Percentiles rank a stretch among this genome's conserved stretches.
These are phyloP conservation scores for Phaeoacremonium minimum DNA, from an alignment of 2,329 filamentous ascomycete genomes.

Conservation along the genomic window DNA sequence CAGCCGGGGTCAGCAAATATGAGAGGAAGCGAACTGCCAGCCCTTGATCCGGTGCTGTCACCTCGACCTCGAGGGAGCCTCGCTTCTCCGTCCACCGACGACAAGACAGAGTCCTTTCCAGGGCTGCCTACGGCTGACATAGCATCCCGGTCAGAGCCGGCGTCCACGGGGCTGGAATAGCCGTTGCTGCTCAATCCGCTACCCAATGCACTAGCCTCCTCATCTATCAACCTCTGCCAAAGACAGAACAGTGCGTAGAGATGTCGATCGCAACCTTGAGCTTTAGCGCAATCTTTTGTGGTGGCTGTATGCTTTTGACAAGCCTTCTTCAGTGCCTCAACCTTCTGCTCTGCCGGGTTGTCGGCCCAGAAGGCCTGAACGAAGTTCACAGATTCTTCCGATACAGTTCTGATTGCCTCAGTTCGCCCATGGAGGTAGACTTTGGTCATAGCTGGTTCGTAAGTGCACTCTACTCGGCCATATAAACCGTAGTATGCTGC, in stretches of 20 bases:
- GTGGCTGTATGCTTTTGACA: constrained; percentile 76
- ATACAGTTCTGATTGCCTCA: constrained; percentile 85
- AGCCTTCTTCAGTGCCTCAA: constrained; percentile 79
- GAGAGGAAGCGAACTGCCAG: constrained; percentile 54
- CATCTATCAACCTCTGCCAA: constrained; percentile 86
- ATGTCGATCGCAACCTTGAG: constrained; percentile 86
- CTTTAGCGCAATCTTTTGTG: constrained; percentile 84
- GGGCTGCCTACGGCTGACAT: constrained; percentile 48
- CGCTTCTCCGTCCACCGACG: constrained; percentile 29
- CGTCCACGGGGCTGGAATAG: constrained; percentile 57
- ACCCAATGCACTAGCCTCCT: constrained; percentile 51
- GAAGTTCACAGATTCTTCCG: constrained; percentile 79
- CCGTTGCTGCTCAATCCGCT: constrained; percentile 55
- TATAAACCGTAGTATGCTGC: constrained; percentile 97
- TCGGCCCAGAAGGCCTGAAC: constrained; percentile 94
- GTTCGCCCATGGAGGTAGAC: constrained; percentile 88
- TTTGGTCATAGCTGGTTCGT: constrained; percentile 99
- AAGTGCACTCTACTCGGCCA: constrained; percentile 88
- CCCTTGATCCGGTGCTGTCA: constrained; percentile 48
- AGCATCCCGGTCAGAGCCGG: constrained; percentile 39
- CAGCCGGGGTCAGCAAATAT: constrained; percentile 87
- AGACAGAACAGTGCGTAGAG: constrained; percentile 91
- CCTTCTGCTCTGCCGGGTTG: constrained; percentile 74
- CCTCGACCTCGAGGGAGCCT: constrained; percentile 38
- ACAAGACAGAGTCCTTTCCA: constrained; percentile 43